phyloP scores from a whole-genome alignment of 2,329 filamentous ascomycete species.

The Biscogniauxia marginata region DNA sequence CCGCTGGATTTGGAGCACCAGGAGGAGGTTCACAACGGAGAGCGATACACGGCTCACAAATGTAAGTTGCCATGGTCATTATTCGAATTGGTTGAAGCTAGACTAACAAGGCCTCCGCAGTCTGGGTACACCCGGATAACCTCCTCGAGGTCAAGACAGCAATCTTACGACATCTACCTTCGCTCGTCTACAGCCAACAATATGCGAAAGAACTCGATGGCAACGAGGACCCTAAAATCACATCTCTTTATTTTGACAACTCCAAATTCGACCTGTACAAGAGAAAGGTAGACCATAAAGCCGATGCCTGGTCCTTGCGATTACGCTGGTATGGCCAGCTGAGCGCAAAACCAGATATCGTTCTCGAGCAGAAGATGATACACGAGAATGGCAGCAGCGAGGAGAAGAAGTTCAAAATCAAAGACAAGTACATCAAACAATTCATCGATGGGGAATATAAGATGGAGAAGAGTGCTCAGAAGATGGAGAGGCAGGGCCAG shows the following conservation, averaged over 20 bases:
- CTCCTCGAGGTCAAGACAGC: slow-evolving; percentile 95
- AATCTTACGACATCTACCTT: slow-evolving; percentile 84
- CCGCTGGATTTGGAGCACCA: slow-evolving; percentile 50
- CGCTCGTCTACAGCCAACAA: slow-evolving; percentile 90
- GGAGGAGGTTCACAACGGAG: slow-evolving; percentile 60
- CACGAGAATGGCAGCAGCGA: slow-evolving; percentile 73
- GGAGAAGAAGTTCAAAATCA: slow-evolving; percentile 79
- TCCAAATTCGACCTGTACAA: slow-evolving; percentile 81
- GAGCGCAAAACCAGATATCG: slow-evolving; percentile 73
- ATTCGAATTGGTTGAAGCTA: slow-evolving; percentile 9
- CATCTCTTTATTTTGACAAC: slow-evolving; percentile 94
- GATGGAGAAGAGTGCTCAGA: slow-evolving; percentile 86
- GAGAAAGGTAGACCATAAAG: slow-evolving; percentile 74
- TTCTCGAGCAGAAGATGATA: slow-evolving; percentile 86
- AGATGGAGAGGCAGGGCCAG: slow-evolving; percentile 77
- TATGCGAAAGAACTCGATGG: slow-evolving; percentile 79
- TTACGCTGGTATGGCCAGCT: slow-evolving; percentile 91
- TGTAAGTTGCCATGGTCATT: slow-evolving; percentile 52
- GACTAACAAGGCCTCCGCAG: slow-evolving; percentile 41
- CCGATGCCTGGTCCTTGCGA: slow-evolving; percentile 77
- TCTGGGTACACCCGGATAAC: slow-evolving; percentile 97
- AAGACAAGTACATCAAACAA: slow-evolving; percentile 87
- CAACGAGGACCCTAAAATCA: slow-evolving; percentile 83
- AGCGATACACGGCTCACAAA: slow-evolving; percentile 82
- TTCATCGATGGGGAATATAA: slow-evolving; percentile 87